These are phyloP conservation scores for Abrus pulchellus DNA, from an alignment of 306 rosid species.

Conservation along the genomic window DNA sequence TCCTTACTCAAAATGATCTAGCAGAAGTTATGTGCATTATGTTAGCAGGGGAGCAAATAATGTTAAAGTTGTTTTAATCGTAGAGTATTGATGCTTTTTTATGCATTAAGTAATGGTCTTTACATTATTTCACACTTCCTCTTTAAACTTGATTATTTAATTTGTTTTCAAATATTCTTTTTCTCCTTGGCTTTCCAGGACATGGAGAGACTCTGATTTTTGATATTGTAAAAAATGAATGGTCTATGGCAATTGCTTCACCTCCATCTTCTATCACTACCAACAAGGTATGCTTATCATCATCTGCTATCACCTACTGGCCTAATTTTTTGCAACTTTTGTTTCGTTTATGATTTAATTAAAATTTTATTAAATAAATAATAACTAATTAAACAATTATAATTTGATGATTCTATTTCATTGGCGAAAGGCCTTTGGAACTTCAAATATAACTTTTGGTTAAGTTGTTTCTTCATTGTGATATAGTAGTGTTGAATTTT, in stretches of 20 bases:
- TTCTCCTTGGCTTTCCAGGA: constrained; percentile 59
- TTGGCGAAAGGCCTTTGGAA: constrained; percentile 14
- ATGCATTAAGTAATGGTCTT: background rate
- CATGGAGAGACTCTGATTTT: constrained; percentile 83
- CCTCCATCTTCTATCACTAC: constrained; percentile 82
- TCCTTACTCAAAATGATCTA: constrained; percentile 5
- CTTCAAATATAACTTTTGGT: constrained; percentile 33
- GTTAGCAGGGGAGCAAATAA: constrained; percentile 15
- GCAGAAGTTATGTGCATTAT: constrained; percentile 17
- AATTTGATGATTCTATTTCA: constrained; percentile 14
- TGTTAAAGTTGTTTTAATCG: constrained; percentile 25
- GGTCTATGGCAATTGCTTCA: constrained; percentile 78
- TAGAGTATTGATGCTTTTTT: background rate
- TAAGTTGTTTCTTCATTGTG: constrained; percentile 15
- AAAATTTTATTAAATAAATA: background rate
- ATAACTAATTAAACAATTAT: background rate
- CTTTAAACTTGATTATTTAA: background rate
- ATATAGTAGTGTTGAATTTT: background rate
- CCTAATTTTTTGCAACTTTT: constrained; percentile 20
- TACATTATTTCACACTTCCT: constrained; percentile 1
- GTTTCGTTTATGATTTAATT: constrained; percentile 21
- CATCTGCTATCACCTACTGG: background rate
- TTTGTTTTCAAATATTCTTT: background rate
- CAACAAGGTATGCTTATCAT: constrained; percentile 53
- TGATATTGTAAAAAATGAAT: constrained; percentile 81